A percentile compares a stretch with the other conserved stretches of the same genome.
Conservation (phyloP, 352 stramenopile species). For the Pythium insidiosum region DNA sequence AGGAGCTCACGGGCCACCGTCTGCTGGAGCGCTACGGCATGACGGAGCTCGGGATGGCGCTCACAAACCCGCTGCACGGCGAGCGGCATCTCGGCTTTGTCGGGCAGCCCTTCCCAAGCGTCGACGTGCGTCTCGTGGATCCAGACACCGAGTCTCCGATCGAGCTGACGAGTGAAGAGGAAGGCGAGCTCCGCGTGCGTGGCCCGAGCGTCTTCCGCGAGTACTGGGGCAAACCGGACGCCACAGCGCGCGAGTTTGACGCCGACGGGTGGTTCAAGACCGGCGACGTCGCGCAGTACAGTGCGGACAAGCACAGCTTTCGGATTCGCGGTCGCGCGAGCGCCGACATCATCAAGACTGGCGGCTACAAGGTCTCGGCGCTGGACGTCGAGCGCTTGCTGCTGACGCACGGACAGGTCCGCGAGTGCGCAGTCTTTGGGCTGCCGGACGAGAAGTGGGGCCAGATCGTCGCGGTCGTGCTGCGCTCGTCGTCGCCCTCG, state of each 20-base stretch:
- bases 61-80: constrained; percentile 78
- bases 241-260: constrained; percentile 82
- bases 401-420: constrained; percentile 72
- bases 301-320: constrained; percentile 63
- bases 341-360: constrained; percentile 91
- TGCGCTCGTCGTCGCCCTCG: constrained; percentile 24
- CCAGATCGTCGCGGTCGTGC: constrained; percentile 66
- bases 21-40: constrained; percentile 90
- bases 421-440: constrained; percentile 84
- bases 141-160: constrained; percentile 51
- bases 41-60: constrained; percentile 89
- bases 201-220: constrained; percentile 81
- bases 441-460: constrained; percentile 79
- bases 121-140: constrained; percentile 76
- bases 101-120: constrained; percentile 72
- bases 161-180: constrained; percentile 22
- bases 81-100: constrained; percentile 80
- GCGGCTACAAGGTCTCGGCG: constrained; percentile 89
- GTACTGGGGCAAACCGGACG: constrained; percentile 82
- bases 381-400: constrained; percentile 86
- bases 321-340: constrained; percentile 82
- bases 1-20: constrained; percentile 65
- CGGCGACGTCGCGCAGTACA: constrained; percentile 84
- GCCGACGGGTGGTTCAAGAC: constrained; percentile 88
- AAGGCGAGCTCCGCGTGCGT: constrained; percentile 81